Conservation (phyloP, 345 rosid genomes). For the Eucalyptus guilfoylei region DNA sequence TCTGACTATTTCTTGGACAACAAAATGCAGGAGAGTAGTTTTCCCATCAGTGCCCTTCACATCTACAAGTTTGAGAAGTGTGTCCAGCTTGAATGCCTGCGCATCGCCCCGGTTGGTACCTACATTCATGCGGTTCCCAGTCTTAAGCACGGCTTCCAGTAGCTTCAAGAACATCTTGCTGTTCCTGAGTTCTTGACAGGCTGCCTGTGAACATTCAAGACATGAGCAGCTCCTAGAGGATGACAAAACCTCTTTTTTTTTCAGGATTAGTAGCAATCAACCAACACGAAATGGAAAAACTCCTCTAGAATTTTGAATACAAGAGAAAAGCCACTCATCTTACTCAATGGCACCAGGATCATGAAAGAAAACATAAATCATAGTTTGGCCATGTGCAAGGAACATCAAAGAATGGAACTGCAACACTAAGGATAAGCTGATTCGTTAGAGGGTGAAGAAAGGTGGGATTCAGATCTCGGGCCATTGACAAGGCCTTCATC, state of each 20-base stretch:
- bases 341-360: neutral
- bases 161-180: constrained; percentile 86
- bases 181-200: constrained; percentile 65
- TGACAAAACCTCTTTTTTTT: neutral
- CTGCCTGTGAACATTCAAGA: constrained; percentile 30
- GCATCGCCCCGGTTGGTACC: constrained; percentile 96
- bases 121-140: constrained; percentile 91
- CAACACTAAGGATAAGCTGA: neutral
- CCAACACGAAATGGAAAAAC: neutral
- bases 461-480: neutral
- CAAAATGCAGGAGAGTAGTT: constrained; percentile 85
- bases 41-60: constrained; percentile 85
- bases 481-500: neutral
- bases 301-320: neutral
- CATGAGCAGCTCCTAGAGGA: neutral
- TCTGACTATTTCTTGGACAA: constrained; percentile 80
- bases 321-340: neutral
- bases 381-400: neutral
- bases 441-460: neutral
- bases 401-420: neutral
- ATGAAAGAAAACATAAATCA: neutral
- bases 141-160: constrained; percentile 84
- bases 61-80: constrained; percentile 78
- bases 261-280: neutral
- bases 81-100: constrained; percentile 92